phyloP scores from a whole-genome alignment of 2,329 filamentous ascomycete species.

The Exophiala mesophila region DNA sequence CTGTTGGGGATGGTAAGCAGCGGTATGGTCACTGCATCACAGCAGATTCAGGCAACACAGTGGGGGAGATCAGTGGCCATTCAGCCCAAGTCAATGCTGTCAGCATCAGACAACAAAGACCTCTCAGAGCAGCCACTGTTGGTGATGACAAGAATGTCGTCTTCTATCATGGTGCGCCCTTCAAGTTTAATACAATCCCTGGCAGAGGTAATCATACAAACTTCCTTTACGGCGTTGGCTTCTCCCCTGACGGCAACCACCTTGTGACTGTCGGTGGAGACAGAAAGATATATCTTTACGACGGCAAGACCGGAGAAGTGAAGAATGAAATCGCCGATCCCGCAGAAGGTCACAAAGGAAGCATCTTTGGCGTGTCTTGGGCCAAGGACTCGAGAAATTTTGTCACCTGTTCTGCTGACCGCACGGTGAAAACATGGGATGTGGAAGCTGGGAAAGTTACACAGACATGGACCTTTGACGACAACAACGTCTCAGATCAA shows the following conservation, averaged over 20 bases:
- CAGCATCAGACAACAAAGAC: constrained; percentile 80
- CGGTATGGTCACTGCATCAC: constrained; percentile 91
- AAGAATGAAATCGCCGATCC: constrained; percentile 64
- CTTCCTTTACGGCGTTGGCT: constrained; percentile 81
- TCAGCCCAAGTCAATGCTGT: constrained; percentile 87
- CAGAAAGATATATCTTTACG: constrained; percentile 85
- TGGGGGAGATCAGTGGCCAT: constrained; percentile 90
- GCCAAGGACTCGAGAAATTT: constrained; percentile 77
- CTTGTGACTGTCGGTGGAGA: constrained; percentile 92
- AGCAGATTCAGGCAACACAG: constrained; percentile 90
- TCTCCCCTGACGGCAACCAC: constrained; percentile 77
- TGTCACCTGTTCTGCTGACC: constrained; percentile 88
- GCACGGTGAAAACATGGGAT: constrained; percentile 94
- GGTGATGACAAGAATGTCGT: constrained; percentile 85
- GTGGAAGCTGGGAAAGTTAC: constrained; percentile 69
- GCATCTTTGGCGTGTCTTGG: constrained; percentile 91
- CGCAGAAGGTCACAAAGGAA: constrained; percentile 81
- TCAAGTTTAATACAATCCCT: constrained; percentile 81
- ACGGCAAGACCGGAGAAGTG: constrained; percentile 89
- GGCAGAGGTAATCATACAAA: constrained; percentile 72
- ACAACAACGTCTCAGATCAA: constrained; percentile 69
- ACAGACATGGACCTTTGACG: constrained; percentile 81
- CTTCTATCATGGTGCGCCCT: constrained; percentile 89
- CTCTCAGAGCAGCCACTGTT: constrained; percentile 85
- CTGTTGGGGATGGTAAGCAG: constrained; percentile 91